phyloP scores from a whole-genome alignment of 805 yeast species.

The Candida dendrica region DNA sequence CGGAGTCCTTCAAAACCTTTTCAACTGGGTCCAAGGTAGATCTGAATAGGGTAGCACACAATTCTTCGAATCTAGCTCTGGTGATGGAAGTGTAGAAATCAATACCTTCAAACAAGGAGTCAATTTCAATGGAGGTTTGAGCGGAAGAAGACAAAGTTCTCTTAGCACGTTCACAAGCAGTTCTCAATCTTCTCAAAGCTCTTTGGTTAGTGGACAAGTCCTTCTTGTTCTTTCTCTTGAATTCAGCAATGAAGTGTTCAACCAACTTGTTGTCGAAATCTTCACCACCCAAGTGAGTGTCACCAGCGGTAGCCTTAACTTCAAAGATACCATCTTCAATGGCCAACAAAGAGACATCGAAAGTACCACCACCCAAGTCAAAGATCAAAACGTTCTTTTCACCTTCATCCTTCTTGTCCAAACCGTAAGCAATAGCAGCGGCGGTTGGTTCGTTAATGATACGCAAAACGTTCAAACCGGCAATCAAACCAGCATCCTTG shows the following conservation, averaged over 20 bases:
- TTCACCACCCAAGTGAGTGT: constrained; percentile 86
- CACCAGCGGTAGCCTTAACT: constrained; percentile 76
- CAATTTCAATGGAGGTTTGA: constrained; percentile 92
- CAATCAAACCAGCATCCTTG: constrained; percentile 93
- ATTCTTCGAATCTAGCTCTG: constrained; percentile 96
- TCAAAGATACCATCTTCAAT: constrained; percentile 96
- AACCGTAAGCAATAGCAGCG: constrained; percentile 94
- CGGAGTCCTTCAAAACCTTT: constrained; percentile 86
- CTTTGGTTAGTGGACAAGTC: constrained; percentile 88
- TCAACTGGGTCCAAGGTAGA: constrained; percentile 92
- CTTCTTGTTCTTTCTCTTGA: constrained; percentile 96
- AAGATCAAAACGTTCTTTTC: constrained; percentile 87
- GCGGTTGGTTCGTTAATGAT: constrained; percentile 96
- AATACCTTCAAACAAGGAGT: constrained; percentile 88
- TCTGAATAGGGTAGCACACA: constrained; percentile 91
- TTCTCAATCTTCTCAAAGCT: constrained; percentile 95
- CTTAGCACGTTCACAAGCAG: constrained; percentile 98
- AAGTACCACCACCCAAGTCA: constrained; percentile 97
- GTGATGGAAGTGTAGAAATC: constrained; percentile 95
- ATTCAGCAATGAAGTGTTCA: constrained; percentile 85
- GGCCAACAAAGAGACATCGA: constrained; percentile 87
- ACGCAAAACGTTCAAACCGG: constrained; percentile 89
- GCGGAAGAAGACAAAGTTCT: constrained; percentile 95
- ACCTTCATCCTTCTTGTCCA: constrained; percentile 66
- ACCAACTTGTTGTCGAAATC: constrained; percentile 94